Evolutionary conservation across 1,139 yeast species (phyloP).

Genomic region (Blastobotrys aristatus): DNA sequence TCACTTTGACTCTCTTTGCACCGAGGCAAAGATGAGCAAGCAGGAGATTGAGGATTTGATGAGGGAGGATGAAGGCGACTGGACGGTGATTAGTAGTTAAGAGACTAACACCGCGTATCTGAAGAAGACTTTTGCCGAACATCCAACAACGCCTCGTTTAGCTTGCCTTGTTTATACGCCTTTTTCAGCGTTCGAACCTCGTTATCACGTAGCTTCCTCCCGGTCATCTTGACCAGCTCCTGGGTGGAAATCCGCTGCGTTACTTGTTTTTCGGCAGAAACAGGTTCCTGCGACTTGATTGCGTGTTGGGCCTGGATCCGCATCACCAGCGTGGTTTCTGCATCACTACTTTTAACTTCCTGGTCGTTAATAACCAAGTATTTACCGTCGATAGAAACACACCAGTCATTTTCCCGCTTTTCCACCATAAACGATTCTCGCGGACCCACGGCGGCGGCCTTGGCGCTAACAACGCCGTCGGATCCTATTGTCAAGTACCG

Average conservation of each 20-base stretch:
- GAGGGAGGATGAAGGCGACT: constrained; percentile 27
- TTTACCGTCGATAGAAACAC: constrained; percentile 11
- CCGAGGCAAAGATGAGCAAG: constrained; percentile 56
- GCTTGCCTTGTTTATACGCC: constrained; percentile 37
- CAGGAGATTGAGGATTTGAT: constrained; percentile 42
- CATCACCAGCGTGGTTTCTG: constrained; percentile 1
- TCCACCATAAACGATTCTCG: constrained; percentile 34
- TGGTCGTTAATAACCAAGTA: constrained; percentile 7
- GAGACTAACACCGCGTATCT: constrained; percentile 23
- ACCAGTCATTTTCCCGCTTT: constrained; percentile 23
- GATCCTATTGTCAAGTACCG: constrained; percentile 34
- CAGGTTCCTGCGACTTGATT: constrained; percentile 18
- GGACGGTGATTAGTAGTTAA: constrained; percentile 31
- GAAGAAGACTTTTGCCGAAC: constrained; percentile 35
- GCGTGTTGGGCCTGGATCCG: constrained; percentile 24
- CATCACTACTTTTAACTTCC: constrained; percentile 5
- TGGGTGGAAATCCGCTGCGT: constrained; percentile 24
- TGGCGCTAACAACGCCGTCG: constrained; percentile 24
- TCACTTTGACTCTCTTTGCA: constrained; percentile 68
- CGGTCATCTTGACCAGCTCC: constrained; percentile 30
- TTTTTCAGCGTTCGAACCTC: constrained; percentile 30
- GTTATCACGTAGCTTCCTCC: constrained; percentile 32
- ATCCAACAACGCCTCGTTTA: constrained; percentile 42
- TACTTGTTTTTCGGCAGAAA: constrained; percentile 24
- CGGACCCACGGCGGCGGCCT: constrained; percentile 39